Conservation (phyloP, 768 basidiomycete genomes). For the Asterophora lycoperdoides region DNA sequence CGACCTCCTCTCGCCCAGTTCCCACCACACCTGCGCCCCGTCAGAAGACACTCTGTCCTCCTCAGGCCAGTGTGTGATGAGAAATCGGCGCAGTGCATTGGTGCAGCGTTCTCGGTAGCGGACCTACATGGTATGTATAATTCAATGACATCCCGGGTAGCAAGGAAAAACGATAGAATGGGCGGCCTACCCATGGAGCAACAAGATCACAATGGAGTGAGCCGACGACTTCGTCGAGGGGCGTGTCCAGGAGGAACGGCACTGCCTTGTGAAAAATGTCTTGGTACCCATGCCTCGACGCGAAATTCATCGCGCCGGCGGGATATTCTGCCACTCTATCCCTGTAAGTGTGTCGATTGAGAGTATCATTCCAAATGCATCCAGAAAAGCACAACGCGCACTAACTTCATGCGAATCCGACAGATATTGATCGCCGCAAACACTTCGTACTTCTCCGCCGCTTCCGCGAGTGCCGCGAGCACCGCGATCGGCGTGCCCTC, state of each 20-base stretch:
- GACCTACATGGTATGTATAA: not conserved
- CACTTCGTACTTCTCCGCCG: conserved; percentile 31
- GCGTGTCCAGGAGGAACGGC: not conserved
- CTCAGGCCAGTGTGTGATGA: no score
- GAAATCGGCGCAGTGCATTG: no score
- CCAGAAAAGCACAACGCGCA: not conserved
- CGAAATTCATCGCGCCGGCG: not conserved
- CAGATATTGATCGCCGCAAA: conserved; percentile 26
- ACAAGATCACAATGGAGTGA: not conserved
- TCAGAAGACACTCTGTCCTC: no score
- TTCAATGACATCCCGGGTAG: not conserved
- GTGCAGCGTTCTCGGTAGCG: not conserved
- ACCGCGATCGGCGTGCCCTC: conserved; percentile 13
- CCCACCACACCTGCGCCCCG: not conserved
- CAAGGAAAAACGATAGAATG: no score
- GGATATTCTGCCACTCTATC: not conserved
- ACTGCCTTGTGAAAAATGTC: not conserved
- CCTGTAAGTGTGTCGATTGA: not conserved
- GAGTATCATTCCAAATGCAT: not conserved
- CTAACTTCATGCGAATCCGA: conserved; percentile 22
- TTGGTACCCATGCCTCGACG: not conserved
- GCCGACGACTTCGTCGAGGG: not conserved
- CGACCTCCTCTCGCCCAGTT: not conserved
- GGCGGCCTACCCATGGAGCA: conserved; percentile 1
- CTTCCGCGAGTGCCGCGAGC: conserved; percentile 22